A percentile compares a stretch with the other conserved stretches of the same genome.
Evolutionary conservation across 371 early-diverging fungal species (phyloP).

Genomic region (Rhizopus arrhizus): DNA sequence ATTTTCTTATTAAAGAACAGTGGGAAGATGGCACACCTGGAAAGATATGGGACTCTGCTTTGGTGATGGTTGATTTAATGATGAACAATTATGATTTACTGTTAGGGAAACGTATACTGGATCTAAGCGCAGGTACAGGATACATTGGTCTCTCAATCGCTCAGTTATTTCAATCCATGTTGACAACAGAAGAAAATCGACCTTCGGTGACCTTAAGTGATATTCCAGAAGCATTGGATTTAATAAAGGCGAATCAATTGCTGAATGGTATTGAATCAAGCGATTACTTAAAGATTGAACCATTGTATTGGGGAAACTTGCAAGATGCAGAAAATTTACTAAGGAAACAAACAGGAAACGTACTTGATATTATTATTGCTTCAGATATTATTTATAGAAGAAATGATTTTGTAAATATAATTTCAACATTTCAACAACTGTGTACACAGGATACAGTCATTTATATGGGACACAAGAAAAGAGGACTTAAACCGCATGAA

Average conservation of each 20-base stretch:
- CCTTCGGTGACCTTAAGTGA: constrained; percentile 40
- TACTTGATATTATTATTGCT: constrained; percentile 45
- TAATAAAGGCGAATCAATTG: constrained; percentile 39
- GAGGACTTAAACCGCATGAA: constrained; percentile 41
- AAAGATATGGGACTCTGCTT: constrained; percentile 60
- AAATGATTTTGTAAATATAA: constrained; percentile 29
- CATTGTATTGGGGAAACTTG: constrained; percentile 29
- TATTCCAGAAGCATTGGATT: constrained; percentile 39
- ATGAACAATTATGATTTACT: constrained; percentile 7
- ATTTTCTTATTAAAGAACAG: constrained; percentile 42
- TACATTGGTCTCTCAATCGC: constrained; percentile 27
- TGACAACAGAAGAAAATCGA: not conserved
- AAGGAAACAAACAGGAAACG: not conserved
- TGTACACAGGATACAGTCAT: constrained; percentile 27
- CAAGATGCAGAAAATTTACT: constrained; percentile 10
- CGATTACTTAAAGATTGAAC: constrained; percentile 10
- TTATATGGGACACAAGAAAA: constrained; percentile 59
- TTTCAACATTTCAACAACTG: constrained; percentile 29
- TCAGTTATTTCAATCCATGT: constrained; percentile 2
- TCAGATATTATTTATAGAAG: constrained; percentile 59
- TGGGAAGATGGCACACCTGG: constrained; percentile 54
- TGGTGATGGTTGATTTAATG: constrained; percentile 41
- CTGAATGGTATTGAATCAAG: constrained; percentile 26
- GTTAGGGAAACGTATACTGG: constrained; percentile 39
- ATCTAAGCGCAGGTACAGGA: constrained; percentile 49